Evolutionary conservation across 2,329 filamentous ascomycete genomes (phyloP).

Genomic region (Blastomyces emzantsi): DNA sequence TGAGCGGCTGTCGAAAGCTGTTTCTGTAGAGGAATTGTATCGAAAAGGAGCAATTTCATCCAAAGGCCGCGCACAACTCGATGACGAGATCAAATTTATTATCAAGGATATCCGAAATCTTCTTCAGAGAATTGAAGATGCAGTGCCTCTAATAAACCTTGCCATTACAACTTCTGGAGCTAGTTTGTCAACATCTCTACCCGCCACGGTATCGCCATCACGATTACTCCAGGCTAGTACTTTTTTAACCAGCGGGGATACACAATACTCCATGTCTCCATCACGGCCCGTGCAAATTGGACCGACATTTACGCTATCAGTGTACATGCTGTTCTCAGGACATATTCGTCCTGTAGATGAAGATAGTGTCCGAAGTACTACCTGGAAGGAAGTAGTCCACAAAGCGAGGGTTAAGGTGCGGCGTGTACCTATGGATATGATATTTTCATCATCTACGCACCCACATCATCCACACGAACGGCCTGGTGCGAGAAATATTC

Average conservation of each 20-base stretch:
- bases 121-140: constrained; percentile 73
- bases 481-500: constrained; percentile 22
- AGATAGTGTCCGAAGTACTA: constrained; percentile 54
- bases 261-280: constrained; percentile 62
- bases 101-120: constrained; percentile 66
- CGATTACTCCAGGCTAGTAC: constrained; percentile 87
- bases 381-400: constrained; percentile 96
- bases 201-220: constrained; percentile 78
- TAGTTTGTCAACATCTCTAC: constrained; percentile 69
- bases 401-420: constrained; percentile 78
- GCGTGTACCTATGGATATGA: constrained; percentile 53
- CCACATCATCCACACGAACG: constrained; percentile 12
- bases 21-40: constrained; percentile 47
- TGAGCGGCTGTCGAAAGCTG: constrained; percentile 59
- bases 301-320: constrained; percentile 71
- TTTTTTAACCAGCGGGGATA: constrained; percentile 77
- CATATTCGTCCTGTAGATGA: constrained; percentile 55
- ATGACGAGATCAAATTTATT: constrained; percentile 59
- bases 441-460: constrained; percentile 37
- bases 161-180: constrained; percentile 92
- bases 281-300: constrained; percentile 68
- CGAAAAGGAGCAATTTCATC: constrained; percentile 27
- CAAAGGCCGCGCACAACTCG: constrained; percentile 47
- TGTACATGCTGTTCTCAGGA: constrained; percentile 91
- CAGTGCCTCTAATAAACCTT: constrained; percentile 82